Conservation (phyloP, 164 flowering plant species). For the Vitis riparia region DNA sequence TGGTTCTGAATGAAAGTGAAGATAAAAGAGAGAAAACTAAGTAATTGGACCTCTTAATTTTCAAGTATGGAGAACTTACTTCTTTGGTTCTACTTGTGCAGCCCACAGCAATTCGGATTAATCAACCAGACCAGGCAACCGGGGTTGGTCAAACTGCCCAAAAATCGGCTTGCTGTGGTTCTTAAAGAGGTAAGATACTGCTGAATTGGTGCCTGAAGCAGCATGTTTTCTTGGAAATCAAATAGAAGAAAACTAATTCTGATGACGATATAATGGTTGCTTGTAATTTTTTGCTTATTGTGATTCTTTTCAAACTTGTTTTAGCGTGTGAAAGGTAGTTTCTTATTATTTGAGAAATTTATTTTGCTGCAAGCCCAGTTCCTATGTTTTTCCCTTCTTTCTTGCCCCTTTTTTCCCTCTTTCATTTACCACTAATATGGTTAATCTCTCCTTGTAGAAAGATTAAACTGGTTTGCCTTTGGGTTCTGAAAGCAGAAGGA, state of each 20-base stretch:
- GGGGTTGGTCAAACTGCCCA: conserved; percentile 34
- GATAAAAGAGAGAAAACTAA: too few relatives aligned
- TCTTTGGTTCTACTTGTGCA: conserved; percentile 20
- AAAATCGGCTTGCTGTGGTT: conserved; percentile 65
- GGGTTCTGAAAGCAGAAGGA: too few relatives aligned
- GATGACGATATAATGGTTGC: conserved; percentile 18
- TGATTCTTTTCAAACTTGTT: conserved; percentile 32
- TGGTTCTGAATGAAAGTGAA: neutral
- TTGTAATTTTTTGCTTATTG: conserved; percentile 17
- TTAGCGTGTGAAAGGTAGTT: conserved; percentile 27
- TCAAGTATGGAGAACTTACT: neutral
- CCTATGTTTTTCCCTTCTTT: too few relatives aligned
- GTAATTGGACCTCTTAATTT: neutral
- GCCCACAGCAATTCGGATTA: conserved; percentile 50
- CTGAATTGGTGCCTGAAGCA: neutral
- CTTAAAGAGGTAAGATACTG: conserved; percentile 14
- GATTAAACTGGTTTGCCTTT: too few relatives aligned
- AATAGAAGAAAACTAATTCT: conserved; percentile 18
- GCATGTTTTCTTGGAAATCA: conserved; percentile 2
- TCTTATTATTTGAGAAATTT: conserved; percentile 9
- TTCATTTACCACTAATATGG: neutral
- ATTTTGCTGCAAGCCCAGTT: neutral
- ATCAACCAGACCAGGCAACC: conserved; percentile 38
- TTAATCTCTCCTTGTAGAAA: too few relatives aligned
- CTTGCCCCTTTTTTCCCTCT: neutral